phyloP scores from a whole-genome alignment of 108 stramenopile species.

The Skeletonema marinoi region DNA sequence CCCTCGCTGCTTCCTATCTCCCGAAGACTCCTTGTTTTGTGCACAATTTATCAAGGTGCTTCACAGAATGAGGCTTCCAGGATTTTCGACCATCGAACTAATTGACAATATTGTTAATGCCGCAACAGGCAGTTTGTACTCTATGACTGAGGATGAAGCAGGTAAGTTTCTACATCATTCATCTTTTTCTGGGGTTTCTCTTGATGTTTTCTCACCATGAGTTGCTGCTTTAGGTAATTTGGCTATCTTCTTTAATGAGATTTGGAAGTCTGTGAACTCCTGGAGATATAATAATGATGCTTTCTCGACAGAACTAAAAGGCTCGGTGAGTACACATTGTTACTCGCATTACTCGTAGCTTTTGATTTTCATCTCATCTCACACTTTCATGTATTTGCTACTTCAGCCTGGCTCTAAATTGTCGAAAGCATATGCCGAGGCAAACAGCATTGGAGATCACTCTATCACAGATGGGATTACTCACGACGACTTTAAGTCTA shows the following conservation, averaged over 20 bases:
- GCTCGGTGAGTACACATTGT: conserved; percentile 38
- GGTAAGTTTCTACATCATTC: conserved; percentile 6
- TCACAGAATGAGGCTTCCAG: conserved; percentile 77
- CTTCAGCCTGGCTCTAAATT: conserved; percentile 34
- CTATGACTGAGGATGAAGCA: conserved; percentile 89
- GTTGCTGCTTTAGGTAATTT: conserved; percentile 35
- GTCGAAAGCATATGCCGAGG: conserved; percentile 40
- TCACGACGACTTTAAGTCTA: conserved; percentile 58
- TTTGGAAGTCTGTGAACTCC: conserved; percentile 66
- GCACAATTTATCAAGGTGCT: conserved; percentile 74
- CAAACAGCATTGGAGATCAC: conserved; percentile 34
- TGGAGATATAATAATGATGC: conserved; percentile 84
- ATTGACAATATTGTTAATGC: conserved; percentile 70
- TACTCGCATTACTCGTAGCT: neutral
- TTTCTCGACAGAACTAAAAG: conserved; percentile 70
- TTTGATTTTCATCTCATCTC: neutral
- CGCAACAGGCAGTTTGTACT: conserved; percentile 68
- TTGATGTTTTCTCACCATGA: neutral
- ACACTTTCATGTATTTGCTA: neutral
- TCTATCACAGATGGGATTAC: conserved; percentile 36
- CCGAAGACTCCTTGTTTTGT: conserved; percentile 88
- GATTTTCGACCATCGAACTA: conserved; percentile 74
- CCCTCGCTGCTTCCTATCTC: conserved; percentile 71
- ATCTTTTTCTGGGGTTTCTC: neutral
- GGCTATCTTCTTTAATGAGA: conserved; percentile 75